Conservation (phyloP, 768 basidiomycete genomes). For the Trametes sanguinea region DNA sequence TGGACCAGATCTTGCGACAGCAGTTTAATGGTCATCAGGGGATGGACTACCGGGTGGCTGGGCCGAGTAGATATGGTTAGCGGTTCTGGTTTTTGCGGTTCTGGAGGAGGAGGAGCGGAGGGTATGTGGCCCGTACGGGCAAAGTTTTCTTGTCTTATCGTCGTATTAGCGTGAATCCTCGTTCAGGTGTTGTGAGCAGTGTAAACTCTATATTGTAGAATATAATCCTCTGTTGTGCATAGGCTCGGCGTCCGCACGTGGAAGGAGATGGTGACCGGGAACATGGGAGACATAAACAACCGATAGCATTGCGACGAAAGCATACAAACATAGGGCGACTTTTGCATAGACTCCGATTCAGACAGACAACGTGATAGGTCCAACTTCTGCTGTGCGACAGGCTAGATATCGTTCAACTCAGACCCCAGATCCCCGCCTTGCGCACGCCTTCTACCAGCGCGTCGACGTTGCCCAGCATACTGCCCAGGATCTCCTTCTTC, state of each 20-base stretch:
- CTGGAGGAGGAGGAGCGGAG: too few species aligned
- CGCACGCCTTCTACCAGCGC: constrained; percentile 85
- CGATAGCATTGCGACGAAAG: constrained; percentile 20
- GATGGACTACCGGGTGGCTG: constrained; percentile 13
- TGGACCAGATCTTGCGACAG: constrained; percentile 32
- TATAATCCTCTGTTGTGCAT: constrained; percentile 7
- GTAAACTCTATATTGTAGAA: constrained; percentile 13
- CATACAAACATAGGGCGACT: constrained; percentile 8
- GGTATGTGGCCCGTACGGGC: neutral
- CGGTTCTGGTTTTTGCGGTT: neutral
- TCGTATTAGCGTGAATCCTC: neutral
- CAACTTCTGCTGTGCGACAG: too few species aligned
- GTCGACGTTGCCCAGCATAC: constrained; percentile 89
- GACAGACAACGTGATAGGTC: neutral
- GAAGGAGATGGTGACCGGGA: neutral
- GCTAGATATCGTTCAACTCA: constrained; percentile 39
- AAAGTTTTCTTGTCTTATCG: neutral
- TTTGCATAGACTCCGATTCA: neutral
- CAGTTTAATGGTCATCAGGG: constrained; percentile 13
- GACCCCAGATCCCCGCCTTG: constrained; percentile 86
- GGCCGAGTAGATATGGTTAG: constrained; percentile 11
- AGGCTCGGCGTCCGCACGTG: neutral
- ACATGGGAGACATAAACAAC: neutral
- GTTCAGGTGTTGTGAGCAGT: constrained; percentile 7
- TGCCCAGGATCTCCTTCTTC: constrained; percentile 79